These are phyloP conservation scores for Carpinus fangiana DNA, from an alignment of 306 rosid species.

Conservation along the genomic window DNA sequence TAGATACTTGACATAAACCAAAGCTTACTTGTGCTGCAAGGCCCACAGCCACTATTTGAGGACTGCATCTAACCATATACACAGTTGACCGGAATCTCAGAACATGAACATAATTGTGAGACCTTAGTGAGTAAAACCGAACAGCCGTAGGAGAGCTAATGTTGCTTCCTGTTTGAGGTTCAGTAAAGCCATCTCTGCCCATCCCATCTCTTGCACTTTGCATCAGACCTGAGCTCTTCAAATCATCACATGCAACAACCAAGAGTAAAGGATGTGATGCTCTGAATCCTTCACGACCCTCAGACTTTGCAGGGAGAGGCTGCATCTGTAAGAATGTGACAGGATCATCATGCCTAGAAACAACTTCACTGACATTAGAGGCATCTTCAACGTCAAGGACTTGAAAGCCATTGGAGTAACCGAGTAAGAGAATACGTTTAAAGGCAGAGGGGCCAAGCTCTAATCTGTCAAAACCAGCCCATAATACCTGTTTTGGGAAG, in stretches of 20 bases:
- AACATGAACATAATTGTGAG: conserved; percentile 87
- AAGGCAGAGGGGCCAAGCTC: conserved; percentile 61
- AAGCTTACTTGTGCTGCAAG: conserved; percentile 92
- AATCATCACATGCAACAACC: conserved; percentile 87
- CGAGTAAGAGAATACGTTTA: conserved; percentile 75
- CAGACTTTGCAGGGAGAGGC: conserved; percentile 64
- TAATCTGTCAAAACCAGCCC: conserved; percentile 86
- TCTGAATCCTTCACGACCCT: conserved; percentile 69
- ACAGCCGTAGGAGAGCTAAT: conserved; percentile 74
- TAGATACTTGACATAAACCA: conserved; percentile 13
- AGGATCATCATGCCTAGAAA: conserved; percentile 86
- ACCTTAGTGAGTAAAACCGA: conserved; percentile 86
- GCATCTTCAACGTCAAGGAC: conserved; percentile 93
- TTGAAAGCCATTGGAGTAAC: conserved; percentile 93
- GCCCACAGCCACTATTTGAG: conserved; percentile 84
- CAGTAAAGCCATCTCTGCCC: conserved; percentile 59
- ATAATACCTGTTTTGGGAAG: conserved; percentile 69
- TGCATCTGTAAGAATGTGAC: conserved; percentile 95
- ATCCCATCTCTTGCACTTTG: conserved; percentile 58
- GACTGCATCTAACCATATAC: conserved; percentile 96
- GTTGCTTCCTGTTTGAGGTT: conserved; percentile 58
- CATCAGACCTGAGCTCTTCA: conserved; percentile 65
- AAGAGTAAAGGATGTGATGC: conserved; percentile 87
- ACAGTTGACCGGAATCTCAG: conserved; percentile 92
- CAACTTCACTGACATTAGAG: conserved; percentile 71